These are phyloP conservation scores for Athelia psychrophila DNA, from an alignment of 1,284 basidiomycete genomes.

Conservation along the genomic window DNA sequence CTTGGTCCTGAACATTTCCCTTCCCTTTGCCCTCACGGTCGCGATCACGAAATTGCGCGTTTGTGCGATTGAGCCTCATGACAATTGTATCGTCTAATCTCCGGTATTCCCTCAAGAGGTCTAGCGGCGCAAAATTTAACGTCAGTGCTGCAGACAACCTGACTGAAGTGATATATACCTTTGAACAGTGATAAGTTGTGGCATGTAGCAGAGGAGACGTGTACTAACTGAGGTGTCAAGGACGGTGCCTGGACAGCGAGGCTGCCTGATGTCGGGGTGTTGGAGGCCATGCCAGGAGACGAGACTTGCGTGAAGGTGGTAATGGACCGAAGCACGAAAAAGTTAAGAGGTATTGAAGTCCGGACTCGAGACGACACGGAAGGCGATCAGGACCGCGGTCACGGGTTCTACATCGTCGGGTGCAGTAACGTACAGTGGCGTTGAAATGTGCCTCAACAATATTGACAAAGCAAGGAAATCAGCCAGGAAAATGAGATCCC, in stretches of 20 bases:
- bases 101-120: conserved; percentile 83
- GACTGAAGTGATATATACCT: conserved; percentile 42
- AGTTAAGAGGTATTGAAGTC: no score
- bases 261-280: conserved; percentile 58
- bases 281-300: conserved; percentile 43
- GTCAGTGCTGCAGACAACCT: conserved; percentile 3
- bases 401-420: no score
- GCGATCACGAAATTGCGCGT: conserved; percentile 75
- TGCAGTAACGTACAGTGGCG: no score
- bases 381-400: no score
- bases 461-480: not conserved
- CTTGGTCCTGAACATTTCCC: conserved; percentile 61
- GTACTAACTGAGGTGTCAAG: conserved; percentile 54
- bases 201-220: conserved; percentile 71
- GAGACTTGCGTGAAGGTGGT: no score
- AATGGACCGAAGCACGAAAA: no score
- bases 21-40: conserved; percentile 46
- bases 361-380: no score
- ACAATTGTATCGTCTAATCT: conserved; percentile 82
- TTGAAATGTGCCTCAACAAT: no score
- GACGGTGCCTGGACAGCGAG: conserved; percentile 66
- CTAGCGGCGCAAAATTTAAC: conserved; percentile 37
- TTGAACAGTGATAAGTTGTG: conserved; percentile 82
- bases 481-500: not conserved
- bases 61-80: conserved; percentile 82